phyloP scores from a whole-genome alignment of 108 stramenopile genomes.

The Fistulifera pelliculosa region DNA sequence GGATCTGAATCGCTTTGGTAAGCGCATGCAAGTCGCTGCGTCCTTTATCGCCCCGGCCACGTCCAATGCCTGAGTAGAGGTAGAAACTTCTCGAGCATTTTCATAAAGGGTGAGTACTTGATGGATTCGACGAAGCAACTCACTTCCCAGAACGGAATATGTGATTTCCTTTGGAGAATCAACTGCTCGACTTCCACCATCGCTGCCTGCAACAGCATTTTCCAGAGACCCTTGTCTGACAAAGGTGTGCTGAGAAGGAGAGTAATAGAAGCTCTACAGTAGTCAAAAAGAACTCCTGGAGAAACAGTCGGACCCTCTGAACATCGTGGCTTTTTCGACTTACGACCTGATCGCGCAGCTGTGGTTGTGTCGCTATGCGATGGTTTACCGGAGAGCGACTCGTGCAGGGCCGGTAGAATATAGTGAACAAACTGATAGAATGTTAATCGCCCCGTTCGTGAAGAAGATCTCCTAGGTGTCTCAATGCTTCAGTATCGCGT shows the following conservation, averaged over 20 bases:
- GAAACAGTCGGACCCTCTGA: no score
- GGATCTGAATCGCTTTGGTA: slow-evolving; percentile 12
- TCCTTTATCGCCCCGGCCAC: not conserved
- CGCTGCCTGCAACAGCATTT: not conserved
- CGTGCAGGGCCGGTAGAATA: slow-evolving; percentile 35
- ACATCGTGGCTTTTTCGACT: no score
- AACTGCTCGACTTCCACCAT: no score
- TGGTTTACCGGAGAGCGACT: not conserved
- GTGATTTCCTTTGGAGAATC: no score
- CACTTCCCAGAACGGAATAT: slow-evolving; percentile 4
- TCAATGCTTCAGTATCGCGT: slow-evolving; percentile 17
- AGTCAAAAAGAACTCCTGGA: no score
- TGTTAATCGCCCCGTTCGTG: slow-evolving; percentile 16
- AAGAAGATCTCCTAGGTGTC: slow-evolving; percentile 19
- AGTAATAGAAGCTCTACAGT: no score
- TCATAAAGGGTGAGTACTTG: slow-evolving; percentile 29
- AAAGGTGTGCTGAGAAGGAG: not conserved
- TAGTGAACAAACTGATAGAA: slow-evolving; percentile 30
- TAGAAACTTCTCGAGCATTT: slow-evolving; percentile 11
- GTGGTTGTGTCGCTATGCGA: no score
- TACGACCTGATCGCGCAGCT: no score
- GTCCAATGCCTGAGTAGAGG: not conserved
- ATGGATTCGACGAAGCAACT: slow-evolving; percentile 28
- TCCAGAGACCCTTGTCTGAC: not conserved
- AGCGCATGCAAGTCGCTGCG: slow-evolving; percentile 13